Evolutionary conservation across 2,329 filamentous ascomycete genomes (phyloP).

Genomic region (Penicillium sp.): DNA sequence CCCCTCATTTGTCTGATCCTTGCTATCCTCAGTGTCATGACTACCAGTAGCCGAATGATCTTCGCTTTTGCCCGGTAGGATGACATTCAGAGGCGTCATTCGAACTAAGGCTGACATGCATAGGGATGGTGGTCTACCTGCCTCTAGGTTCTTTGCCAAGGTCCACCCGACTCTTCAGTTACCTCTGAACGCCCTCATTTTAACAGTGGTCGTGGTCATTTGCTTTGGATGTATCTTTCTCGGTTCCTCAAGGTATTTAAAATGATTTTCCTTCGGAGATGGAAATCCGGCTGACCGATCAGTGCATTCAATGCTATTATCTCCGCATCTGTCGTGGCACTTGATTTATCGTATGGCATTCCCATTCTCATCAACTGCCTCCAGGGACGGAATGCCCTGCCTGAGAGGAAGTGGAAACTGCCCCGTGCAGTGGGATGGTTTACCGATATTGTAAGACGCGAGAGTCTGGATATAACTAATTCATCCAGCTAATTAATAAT

Average conservation of each 20-base stretch:
- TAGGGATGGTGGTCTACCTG: slow-evolving; percentile 65
- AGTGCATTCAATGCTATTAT: slow-evolving; percentile 71
- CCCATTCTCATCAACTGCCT: slow-evolving; percentile 69
- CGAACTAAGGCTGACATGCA: neutral
- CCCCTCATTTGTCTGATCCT: slow-evolving; percentile 34
- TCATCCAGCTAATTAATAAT: slow-evolving; percentile 2
- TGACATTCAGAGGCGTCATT: neutral
- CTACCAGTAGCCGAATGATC: slow-evolving; percentile 37
- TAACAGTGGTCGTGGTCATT: slow-evolving; percentile 61
- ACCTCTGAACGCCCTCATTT: slow-evolving; percentile 64
- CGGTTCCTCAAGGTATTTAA: slow-evolving; percentile 55
- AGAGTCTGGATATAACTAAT: neutral
- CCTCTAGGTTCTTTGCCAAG: slow-evolving; percentile 58
- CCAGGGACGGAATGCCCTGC: slow-evolving; percentile 63
- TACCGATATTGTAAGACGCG: slow-evolving; percentile 52
- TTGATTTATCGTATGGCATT: slow-evolving; percentile 72
- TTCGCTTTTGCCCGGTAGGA: slow-evolving; percentile 35
- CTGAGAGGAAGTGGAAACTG: slow-evolving; percentile 58
- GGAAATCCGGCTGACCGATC: neutral
- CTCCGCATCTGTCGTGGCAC: slow-evolving; percentile 67
- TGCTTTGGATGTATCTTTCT: slow-evolving; percentile 69
- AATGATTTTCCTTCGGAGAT: neutral
- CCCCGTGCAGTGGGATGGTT: slow-evolving; percentile 58
- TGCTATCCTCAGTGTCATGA: slow-evolving; percentile 35
- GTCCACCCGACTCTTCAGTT: slow-evolving; percentile 62